Conservation (phyloP, 306 rosid genomes). For the Arachis stenosperma region DNA sequence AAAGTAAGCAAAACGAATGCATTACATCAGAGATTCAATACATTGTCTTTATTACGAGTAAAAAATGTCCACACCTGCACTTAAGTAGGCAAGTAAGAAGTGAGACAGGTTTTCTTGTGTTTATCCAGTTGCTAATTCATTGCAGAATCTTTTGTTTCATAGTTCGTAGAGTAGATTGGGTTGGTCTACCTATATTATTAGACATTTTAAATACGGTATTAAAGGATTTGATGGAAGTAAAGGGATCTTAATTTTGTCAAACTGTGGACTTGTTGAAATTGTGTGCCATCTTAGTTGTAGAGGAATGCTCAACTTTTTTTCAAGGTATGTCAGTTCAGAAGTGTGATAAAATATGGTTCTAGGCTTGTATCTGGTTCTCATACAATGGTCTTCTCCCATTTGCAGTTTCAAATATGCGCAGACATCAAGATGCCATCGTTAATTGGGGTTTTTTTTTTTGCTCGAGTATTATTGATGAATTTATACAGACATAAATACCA, state of each 20-base stretch:
- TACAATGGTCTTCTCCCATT: neutral
- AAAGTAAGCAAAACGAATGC: neutral
- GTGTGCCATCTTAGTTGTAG: neutral
- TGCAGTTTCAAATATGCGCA: neutral
- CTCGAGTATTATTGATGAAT: neutral
- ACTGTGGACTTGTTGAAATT: neutral
- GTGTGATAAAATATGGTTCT: neutral
- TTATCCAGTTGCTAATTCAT: too few species aligned
- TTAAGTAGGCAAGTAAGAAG: neutral
- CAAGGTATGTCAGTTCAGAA: neutral
- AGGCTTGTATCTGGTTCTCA: neutral
- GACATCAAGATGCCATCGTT: neutral
- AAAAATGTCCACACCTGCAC: neutral
- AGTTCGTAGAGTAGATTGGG: too few species aligned
- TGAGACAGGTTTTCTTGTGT: neutral
- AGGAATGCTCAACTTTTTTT: neutral
- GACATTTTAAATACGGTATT: too few species aligned
- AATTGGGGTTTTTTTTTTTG: neutral
- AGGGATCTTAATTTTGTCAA: neutral
- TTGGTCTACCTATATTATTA: too few species aligned
- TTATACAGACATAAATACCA: conserved; percentile 1
- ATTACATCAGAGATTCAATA: neutral
- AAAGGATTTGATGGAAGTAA: neutral
- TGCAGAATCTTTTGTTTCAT: too few species aligned
- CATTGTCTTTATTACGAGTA: neutral